Conservation (phyloP, 306 rosid genomes). For the Medicago truncatula region DNA sequence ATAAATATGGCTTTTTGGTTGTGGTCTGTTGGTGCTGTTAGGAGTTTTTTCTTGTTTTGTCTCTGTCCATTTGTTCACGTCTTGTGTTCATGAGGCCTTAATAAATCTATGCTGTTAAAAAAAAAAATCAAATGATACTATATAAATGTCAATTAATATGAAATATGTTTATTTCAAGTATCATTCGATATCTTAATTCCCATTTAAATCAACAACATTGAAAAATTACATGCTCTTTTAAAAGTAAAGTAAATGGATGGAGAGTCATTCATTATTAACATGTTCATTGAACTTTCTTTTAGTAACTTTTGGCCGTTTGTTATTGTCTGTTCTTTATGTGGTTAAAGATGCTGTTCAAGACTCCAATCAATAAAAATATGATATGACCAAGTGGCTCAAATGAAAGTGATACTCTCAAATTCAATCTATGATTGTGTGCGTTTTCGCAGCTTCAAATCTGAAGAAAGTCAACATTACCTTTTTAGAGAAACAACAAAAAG, state of each 20-base stretch:
- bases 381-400: conserved; percentile 45
- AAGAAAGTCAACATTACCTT: conserved; percentile 49
- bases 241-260: background rate
- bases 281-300: background rate
- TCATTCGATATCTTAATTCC: no score
- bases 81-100: no score
- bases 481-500: conserved; percentile 37
- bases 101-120: no score
- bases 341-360: conserved; percentile 37
- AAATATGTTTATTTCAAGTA: no score
- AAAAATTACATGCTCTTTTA: background rate
- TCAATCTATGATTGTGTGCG: conserved; percentile 42
- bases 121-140: no score
- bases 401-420: conserved; percentile 42
- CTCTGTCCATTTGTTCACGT: no score
- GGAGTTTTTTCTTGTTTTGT: no score
- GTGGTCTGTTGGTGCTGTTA: no score
- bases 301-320: background rate
- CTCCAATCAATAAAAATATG: conserved; percentile 42
- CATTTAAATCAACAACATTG: background rate
- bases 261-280: background rate
- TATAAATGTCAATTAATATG: no score
- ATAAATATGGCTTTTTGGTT: no score
- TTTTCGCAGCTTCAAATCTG: conserved; percentile 38
- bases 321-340: conserved; percentile 39